A percentile compares a stretch with the other conserved stretches of the same genome.
phyloP scores from a whole-genome alignment of 1,284 basidiomycete species.

The Wolfiporia cocos region DNA sequence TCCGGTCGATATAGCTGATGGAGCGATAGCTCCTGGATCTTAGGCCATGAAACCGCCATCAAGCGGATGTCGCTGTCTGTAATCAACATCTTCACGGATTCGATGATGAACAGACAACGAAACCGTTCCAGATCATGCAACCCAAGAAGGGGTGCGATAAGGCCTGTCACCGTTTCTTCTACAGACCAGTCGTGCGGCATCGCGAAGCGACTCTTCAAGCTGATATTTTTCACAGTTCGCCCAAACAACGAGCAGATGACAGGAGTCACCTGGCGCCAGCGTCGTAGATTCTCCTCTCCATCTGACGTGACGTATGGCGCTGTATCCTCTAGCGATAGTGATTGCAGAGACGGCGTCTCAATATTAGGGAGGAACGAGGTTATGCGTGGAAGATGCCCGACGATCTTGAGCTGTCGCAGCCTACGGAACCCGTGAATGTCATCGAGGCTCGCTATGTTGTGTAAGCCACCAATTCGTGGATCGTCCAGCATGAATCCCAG shows the following conservation, averaged over 20 bases:
- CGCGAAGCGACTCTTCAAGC: background rate
- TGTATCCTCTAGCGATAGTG: no score
- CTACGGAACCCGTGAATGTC: no score
- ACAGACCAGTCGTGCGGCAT: background rate
- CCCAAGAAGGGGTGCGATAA: background rate
- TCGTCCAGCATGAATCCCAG: no score
- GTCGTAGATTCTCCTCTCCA: background rate
- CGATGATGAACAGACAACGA: background rate
- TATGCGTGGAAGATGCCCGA: no score
- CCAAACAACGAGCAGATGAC: background rate
- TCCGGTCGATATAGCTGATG: background rate
- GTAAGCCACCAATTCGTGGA: no score
- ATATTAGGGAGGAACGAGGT: no score
- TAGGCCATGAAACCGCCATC: background rate
- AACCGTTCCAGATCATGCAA: background rate
- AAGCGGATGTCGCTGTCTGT: background rate
- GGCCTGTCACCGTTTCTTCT: background rate
- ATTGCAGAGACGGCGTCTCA: no score
- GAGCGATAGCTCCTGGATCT: background rate
- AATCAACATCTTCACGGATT: background rate
- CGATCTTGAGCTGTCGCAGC: no score
- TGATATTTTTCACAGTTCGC: background rate
- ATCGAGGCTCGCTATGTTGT: no score
- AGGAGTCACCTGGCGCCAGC: background rate
- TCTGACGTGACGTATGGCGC: background rate